A percentile compares a stretch with the other conserved stretches of the same genome.
These are phyloP conservation scores for Adansonia digitata DNA, from an alignment of 345 rosid genomes.

Conservation along the genomic window DNA sequence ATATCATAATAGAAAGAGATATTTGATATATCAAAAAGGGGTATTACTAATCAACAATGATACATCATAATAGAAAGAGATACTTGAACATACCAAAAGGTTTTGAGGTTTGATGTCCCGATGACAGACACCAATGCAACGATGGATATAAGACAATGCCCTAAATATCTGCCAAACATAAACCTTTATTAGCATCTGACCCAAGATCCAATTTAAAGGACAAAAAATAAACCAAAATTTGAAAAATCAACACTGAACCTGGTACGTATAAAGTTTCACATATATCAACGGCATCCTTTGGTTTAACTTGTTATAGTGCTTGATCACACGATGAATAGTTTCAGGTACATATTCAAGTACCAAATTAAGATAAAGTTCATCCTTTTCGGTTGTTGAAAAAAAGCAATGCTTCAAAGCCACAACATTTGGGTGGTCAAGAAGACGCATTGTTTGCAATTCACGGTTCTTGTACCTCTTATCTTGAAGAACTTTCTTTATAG, in stretches of 20 bases:
- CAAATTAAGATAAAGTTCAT: conserved; percentile 91
- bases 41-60: too few relatives aligned
- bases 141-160: conserved; percentile 84
- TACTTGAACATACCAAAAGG: conserved; percentile 58
- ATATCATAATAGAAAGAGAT: too few relatives aligned
- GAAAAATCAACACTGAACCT: conserved; percentile 38
- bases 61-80: not conserved
- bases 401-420: conserved; percentile 91
- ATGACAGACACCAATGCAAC: conserved; percentile 81
- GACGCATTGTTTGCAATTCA: conserved; percentile 96
- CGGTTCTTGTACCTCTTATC: conserved; percentile 96
- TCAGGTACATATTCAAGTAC: conserved; percentile 98
- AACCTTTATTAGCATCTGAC: not conserved
- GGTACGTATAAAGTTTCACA: conserved; percentile 87
- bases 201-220: not conserved
- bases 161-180: conserved; percentile 56
- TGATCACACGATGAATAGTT: conserved; percentile 86
- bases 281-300: conserved; percentile 92
- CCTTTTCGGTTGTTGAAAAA: conserved; percentile 94
- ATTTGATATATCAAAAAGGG: too few relatives aligned
- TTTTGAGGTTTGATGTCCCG: conserved; percentile 98
- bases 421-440: conserved; percentile 91
- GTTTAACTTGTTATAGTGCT: conserved; percentile 82
- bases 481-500: conserved; percentile 94
- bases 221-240: not conserved